A percentile compares a stretch with the other conserved stretches of the same genome.
Conservation (phyloP, 208 protist genomes). For the Trypanosoma melophagium region DNA sequence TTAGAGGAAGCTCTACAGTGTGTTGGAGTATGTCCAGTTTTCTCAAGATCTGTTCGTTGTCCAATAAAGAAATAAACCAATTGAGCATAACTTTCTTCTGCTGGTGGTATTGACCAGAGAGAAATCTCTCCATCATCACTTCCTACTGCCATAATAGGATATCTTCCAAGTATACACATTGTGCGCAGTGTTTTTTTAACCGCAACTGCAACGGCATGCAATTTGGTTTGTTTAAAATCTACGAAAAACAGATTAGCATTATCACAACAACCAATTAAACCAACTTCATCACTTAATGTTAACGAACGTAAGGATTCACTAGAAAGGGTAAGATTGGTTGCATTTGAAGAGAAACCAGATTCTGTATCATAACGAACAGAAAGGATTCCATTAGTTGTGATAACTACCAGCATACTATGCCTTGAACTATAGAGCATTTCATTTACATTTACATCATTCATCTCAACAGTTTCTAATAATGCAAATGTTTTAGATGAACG, state of each 20-base stretch:
- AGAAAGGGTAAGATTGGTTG: constrained; percentile 10
- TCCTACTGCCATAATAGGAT: constrained; percentile 44
- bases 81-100: constrained; percentile 36
- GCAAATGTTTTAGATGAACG: constrained; percentile 38
- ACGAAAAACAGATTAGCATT: constrained; percentile 37
- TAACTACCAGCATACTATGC: constrained; percentile 43
- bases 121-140: constrained; percentile 43
- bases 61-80: constrained; percentile 24
- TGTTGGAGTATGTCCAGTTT: background rate
- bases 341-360: background rate
- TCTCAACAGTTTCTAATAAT: constrained; percentile 25
- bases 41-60: background rate
- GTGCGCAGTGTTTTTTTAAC: background rate
- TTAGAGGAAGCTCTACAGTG: background rate
- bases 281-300: constrained; percentile 59
- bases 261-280: constrained; percentile 50
- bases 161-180: constrained; percentile 41
- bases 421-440: constrained; percentile 59
- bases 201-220: background rate
- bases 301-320: constrained; percentile 31
- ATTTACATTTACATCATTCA: constrained; percentile 27
- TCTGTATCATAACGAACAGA: constrained; percentile 37
- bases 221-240: constrained; percentile 42
- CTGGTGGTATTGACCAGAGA: constrained; percentile 58
- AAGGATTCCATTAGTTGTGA: constrained; percentile 42